phyloP scores from a whole-genome alignment of 1,139 yeast genomes.

The Debaryomyces udenii region DNA sequence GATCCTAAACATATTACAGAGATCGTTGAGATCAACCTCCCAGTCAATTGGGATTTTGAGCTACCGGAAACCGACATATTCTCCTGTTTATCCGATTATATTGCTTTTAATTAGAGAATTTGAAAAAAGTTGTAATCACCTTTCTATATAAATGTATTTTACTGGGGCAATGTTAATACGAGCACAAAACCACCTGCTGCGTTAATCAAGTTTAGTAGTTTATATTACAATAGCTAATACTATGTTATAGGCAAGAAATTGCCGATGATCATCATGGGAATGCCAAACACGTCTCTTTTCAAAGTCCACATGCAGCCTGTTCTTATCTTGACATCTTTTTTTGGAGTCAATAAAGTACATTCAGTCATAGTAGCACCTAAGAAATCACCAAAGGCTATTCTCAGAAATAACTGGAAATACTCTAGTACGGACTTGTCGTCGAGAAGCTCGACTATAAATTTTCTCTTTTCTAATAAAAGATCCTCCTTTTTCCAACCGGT shows the following conservation, averaged over 20 bases:
- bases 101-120: too few relatives aligned
- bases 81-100: not conserved
- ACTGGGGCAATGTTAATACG: too few relatives aligned
- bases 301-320: slow-evolving; percentile 91
- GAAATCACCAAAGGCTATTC: slow-evolving; percentile 89
- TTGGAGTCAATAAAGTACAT: slow-evolving; percentile 72
- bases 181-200: too few relatives aligned
- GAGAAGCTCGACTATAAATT: slow-evolving; percentile 85
- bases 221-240: not conserved
- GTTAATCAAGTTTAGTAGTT: too few relatives aligned
- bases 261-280: slow-evolving; percentile 91
- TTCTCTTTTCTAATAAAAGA: slow-evolving; percentile 57
- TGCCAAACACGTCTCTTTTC: slow-evolving; percentile 64
- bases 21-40: slow-evolving; percentile 33
- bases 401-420: slow-evolving; percentile 81
- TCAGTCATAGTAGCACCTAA: slow-evolving; percentile 89
- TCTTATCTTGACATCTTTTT: slow-evolving; percentile 49
- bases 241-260: slow-evolving; percentile 74
- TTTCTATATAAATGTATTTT: too few relatives aligned
- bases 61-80: not conserved
- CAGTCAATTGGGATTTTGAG: slow-evolving; percentile 22
- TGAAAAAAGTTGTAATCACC: too few relatives aligned
- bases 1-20: slow-evolving; percentile 46
- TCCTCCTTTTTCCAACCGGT: slow-evolving; percentile 88
- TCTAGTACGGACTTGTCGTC: slow-evolving; percentile 87